Percentiles rank a stretch among this genome's conserved stretches.
Evolutionary conservation across 768 basidiomycete genomes (phyloP).

Genomic region (Suillus ampliporus): DNA sequence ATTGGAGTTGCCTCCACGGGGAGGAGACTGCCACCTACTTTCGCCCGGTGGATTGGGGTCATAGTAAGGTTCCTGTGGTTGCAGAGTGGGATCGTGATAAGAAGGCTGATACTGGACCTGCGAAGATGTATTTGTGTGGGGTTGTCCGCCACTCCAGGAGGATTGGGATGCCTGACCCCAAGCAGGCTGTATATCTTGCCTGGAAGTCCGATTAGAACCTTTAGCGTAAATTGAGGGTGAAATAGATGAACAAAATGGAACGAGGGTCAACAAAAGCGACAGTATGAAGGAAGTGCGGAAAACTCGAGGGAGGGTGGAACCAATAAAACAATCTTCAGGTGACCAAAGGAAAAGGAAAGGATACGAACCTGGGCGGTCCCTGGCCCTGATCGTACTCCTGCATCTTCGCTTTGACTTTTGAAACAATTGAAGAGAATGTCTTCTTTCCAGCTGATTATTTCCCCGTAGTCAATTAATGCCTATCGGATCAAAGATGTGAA

Average conservation of each 20-base stretch:
- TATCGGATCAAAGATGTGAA: not conserved
- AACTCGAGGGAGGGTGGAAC: no score
- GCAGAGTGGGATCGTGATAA: conserved; percentile 5
- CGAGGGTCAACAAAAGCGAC: not conserved
- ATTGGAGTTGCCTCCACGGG: not conserved
- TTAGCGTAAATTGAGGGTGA: not conserved
- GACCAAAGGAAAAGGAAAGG: no score
- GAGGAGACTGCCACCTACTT: conserved; percentile 6
- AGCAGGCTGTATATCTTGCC: conserved; percentile 3
- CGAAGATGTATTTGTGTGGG: conserved; percentile 18
- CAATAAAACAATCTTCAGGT: not conserved
- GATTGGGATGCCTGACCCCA: conserved; percentile 17
- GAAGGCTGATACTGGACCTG: conserved; percentile 20
- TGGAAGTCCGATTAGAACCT: conserved; percentile 1
- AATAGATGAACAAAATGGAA: no score
- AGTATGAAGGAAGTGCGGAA: not conserved
- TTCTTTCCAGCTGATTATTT: conserved; percentile 67
- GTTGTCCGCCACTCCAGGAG: conserved; percentile 19
- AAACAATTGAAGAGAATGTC: conserved; percentile 72
- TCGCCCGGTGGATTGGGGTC: conserved; percentile 37
- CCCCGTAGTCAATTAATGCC: not conserved
- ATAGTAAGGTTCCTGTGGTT: conserved; percentile 38
- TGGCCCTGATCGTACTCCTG: conserved; percentile 72
- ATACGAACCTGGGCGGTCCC: conserved; percentile 20
- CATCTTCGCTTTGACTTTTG: conserved; percentile 84